Conservation (phyloP, 805 yeast genomes). For the Candida insectorum region DNA sequence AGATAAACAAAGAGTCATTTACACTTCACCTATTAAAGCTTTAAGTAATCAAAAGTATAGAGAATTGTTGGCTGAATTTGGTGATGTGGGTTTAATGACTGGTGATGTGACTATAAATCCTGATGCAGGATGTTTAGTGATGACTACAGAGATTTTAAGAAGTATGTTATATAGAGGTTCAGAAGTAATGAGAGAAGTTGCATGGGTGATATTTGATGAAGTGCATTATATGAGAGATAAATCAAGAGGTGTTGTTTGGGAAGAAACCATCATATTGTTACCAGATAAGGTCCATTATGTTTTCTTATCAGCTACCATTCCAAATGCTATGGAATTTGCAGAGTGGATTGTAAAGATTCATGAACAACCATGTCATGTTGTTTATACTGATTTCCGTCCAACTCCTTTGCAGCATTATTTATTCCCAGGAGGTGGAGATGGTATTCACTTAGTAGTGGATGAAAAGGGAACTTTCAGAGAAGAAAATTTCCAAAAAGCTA, state of each 20-base stretch:
- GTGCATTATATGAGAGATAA: conserved; percentile 98
- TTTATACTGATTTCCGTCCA: conserved; percentile 97
- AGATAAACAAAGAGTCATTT: conserved; percentile 89
- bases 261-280: conserved; percentile 90
- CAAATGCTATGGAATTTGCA: conserved; percentile 91
- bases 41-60: conserved; percentile 91
- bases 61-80: conserved; percentile 87
- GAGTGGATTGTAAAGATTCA: conserved; percentile 98
- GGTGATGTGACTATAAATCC: conserved; percentile 99
- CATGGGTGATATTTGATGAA: conserved; percentile 98
- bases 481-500: conserved; percentile 97
- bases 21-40: conserved; percentile 94
- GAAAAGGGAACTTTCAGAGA: conserved; percentile 95
- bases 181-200: conserved; percentile 97
- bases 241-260: conserved; percentile 99
- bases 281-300: conserved; percentile 97
- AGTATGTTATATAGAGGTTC: conserved; percentile 97
- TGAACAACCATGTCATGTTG: conserved; percentile 96
- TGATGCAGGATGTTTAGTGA: conserved; percentile 95
- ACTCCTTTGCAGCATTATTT: conserved; percentile 97
- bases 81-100: conserved; percentile 97
- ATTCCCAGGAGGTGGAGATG: conserved; percentile 98
- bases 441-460: conserved; percentile 95
- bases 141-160: conserved; percentile 98
- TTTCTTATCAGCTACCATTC: conserved; percentile 92